Percentiles rank a stretch among this genome's conserved stretches.
Conservation (phyloP, 2,329 filamentous ascomycete species). For the Trichoderma polysporum region DNA sequence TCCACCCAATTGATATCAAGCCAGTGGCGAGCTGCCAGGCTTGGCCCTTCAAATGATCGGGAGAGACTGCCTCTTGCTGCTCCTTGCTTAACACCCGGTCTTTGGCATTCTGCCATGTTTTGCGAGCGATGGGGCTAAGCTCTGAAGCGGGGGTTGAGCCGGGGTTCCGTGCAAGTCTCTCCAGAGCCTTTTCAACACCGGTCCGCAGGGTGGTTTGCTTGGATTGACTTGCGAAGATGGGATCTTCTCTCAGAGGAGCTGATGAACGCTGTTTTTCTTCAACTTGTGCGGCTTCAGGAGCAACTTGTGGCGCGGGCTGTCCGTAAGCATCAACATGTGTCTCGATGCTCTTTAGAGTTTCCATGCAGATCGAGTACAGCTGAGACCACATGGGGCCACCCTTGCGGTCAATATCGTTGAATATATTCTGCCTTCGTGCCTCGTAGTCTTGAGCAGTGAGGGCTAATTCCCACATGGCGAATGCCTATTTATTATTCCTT, state of each 20-base stretch:
- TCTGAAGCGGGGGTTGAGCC: conserved; percentile 49
- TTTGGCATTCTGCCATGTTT: conserved; percentile 47
- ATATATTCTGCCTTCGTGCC: conserved; percentile 77
- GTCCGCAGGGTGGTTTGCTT: conserved; percentile 40
- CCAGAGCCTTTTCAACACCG: conserved; percentile 48
- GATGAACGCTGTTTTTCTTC: conserved; percentile 38
- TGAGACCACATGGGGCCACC: conserved; percentile 82
- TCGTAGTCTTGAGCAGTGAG: conserved; percentile 74
- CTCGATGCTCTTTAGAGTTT: conserved; percentile 66
- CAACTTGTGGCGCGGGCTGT: conserved; percentile 41
- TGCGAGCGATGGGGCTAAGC: conserved; percentile 52
- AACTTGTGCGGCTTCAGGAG: conserved; percentile 32
- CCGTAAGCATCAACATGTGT: conserved; percentile 64
- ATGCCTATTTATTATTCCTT: conserved; percentile 55
- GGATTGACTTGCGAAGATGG: conserved; percentile 44
- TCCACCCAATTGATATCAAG: conserved; percentile 47
- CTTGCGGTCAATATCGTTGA: conserved; percentile 80
- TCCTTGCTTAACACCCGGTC: conserved; percentile 51
- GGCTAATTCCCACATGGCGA: conserved; percentile 88
- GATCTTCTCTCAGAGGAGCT: conserved; percentile 45
- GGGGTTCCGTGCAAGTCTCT: conserved; percentile 46
- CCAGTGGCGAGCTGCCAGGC: conserved; percentile 48
- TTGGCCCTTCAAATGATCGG: conserved; percentile 49
- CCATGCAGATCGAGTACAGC: conserved; percentile 67
- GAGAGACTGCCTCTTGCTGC: conserved; percentile 54